A percentile compares a stretch with the other conserved stretches of the same genome.
Evolutionary conservation across 2,329 filamentous ascomycete species (phyloP).

Genomic region (Colletotrichum eremochloae): DNA sequence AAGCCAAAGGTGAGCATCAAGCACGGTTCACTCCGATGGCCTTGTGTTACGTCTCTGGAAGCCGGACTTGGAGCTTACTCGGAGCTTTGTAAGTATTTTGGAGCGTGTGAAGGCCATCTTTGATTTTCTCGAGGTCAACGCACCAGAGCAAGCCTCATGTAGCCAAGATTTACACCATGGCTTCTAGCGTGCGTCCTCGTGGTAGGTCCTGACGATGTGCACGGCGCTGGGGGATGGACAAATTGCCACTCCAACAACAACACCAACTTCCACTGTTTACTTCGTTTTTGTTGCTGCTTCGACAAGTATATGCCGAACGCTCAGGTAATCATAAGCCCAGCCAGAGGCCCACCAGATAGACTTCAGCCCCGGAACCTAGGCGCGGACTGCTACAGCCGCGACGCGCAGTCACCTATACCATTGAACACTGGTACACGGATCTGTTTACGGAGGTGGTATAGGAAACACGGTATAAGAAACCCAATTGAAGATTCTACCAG

Average conservation of each 20-base stretch:
- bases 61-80: neutral
- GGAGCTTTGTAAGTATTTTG: neutral
- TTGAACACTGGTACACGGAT: neutral
- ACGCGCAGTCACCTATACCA: neutral
- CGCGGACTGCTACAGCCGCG: neutral
- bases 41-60: neutral
- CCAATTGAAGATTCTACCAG: neutral
- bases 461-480: neutral
- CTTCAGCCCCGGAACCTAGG: neutral
- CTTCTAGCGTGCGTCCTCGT: neutral
- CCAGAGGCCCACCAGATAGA: neutral
- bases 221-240: conserved; percentile 4
- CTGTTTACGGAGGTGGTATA: neutral
- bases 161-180: neutral
- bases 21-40: neutral
- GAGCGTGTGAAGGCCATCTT: neutral
- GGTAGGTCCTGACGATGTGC: neutral
- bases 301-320: neutral
- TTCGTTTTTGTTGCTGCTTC: neutral
- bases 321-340: neutral
- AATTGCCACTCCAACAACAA: neutral
- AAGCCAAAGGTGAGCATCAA: neutral
- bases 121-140: neutral
- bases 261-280: neutral
- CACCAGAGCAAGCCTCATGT: neutral